Evolutionary conservation across 129 eudicot species (phyloP), one percentile per base, ranked within the genome.

Genomic region (Artemisia tridentata): DNA sequence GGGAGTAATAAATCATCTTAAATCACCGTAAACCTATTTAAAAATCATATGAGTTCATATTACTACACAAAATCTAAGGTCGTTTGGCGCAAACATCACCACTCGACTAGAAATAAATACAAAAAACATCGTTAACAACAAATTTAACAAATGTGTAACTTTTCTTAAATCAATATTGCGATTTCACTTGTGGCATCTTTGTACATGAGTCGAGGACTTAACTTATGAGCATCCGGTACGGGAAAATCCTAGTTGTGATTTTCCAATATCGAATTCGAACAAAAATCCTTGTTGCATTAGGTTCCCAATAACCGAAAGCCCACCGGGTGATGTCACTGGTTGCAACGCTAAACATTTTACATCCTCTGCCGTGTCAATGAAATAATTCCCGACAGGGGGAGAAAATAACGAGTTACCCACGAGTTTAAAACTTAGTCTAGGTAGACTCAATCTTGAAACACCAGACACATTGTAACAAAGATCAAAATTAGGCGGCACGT

Each of bases 241-340:
- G 0, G 96, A 73, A 73, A 81, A 89, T 17, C 96, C 89, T n/a
- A 89, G 74, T 31, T 65, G 77, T 1, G 80, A 77, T 46, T 81
- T 84, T 14, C 80, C 92, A 65, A 65, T 65, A 11, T 89, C 96
- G 52, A 89, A 89, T 60, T 86, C 96, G 31, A 89, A 86, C 73
- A 83, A 68, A 68, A 76, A 89, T 12, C 92, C 96, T 45, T 89
- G 96, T 48, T 89, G 92, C 89, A 89, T 84, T 46, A 89, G 47
- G 78, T 89, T 89, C 8, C 92, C 96, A 9, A 89, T 79, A 17
- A 89, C 86, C 1, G 89, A 77, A 48, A 86, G 80, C 5, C 88
- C 89, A 1, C 72, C 67, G 11, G 78, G 27, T 19, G 85, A 43
- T 17, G 79, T 51, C 7, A 82, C 88, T 1, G 92, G 84, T 61